Evolutionary conservation across 1,284 basidiomycete species (phyloP).

Genomic region (Chalciporus sp.): DNA sequence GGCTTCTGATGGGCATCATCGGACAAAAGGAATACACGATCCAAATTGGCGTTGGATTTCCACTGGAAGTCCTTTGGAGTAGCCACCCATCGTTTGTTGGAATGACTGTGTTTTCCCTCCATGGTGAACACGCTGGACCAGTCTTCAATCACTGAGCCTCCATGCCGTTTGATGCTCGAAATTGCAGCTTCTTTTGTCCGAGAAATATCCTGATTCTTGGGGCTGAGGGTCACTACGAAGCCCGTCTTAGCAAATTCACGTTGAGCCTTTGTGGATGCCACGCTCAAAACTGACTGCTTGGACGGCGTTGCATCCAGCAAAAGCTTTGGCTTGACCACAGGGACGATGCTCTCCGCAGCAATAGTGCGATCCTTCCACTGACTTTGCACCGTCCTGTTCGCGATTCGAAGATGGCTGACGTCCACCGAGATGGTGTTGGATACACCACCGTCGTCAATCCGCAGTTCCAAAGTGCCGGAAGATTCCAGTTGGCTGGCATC

Average conservation of each 20-base stretch:
- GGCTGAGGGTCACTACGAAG: slow-evolving; percentile 51
- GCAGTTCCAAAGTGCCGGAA: slow-evolving; percentile 40
- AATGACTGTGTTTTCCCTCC: slow-evolving; percentile 47
- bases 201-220: slow-evolving; percentile 30
- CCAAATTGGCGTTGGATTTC: slow-evolving; percentile 41
- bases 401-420: slow-evolving; percentile 47
- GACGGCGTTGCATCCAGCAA: slow-evolving; percentile 46
- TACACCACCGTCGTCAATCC: slow-evolving; percentile 42
- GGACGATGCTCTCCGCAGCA: slow-evolving; percentile 41
- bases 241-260: slow-evolving; percentile 48
- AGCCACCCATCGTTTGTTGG: slow-evolving; percentile 55
- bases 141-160: slow-evolving; percentile 65
- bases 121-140: slow-evolving; percentile 69
- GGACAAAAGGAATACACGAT: slow-evolving; percentile 71
- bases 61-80: slow-evolving; percentile 49
- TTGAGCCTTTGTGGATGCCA: slow-evolving; percentile 33
- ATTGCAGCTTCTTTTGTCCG: slow-evolving; percentile 43
- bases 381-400: slow-evolving; percentile 47
- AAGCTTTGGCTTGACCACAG: slow-evolving; percentile 38
- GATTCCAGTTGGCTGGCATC: slow-evolving; percentile 38
- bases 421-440: slow-evolving; percentile 28
- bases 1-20: slow-evolving; percentile 67
- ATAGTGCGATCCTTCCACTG: slow-evolving; percentile 58
- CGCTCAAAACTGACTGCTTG: slow-evolving; percentile 36
- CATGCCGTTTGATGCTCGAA: slow-evolving; percentile 50